phyloP scores from a whole-genome alignment of 768 basidiomycete species.

The Antrodiella citrinella region DNA sequence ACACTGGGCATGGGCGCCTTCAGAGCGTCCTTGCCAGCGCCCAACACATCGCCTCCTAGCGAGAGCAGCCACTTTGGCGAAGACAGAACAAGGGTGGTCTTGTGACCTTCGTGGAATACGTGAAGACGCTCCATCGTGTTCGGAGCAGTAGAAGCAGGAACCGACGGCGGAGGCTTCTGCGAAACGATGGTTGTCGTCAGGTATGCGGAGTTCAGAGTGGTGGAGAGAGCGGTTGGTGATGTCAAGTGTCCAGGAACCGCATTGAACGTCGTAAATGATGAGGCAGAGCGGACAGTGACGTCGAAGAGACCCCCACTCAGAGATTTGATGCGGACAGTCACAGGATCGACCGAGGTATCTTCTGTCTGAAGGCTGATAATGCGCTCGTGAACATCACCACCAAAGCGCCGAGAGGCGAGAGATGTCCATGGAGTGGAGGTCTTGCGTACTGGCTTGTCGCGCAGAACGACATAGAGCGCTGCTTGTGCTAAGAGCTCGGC shows the following conservation, averaged over 20 bases:
- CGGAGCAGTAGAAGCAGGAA: conserved; percentile 46
- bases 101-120: conserved; percentile 55
- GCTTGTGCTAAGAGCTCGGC: conserved; percentile 68
- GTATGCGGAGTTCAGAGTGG: conserved; percentile 43
- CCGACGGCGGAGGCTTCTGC: conserved; percentile 46
- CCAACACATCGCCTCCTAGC: conserved; percentile 50
- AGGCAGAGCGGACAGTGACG: conserved; percentile 36
- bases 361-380: conserved; percentile 56
- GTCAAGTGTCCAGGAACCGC: conserved; percentile 51
- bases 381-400: conserved; percentile 61
- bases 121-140: conserved; percentile 70
- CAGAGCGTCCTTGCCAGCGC: conserved; percentile 53
- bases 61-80: conserved; percentile 65
- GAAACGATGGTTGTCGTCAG: conserved; percentile 65
- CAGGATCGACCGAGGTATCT: conserved; percentile 27
- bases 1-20: conserved; percentile 91
- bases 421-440: conserved; percentile 51
- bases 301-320: conserved; percentile 27
- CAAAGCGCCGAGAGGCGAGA: conserved; percentile 70
- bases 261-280: conserved; percentile 27
- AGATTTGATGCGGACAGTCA: conserved; percentile 26
- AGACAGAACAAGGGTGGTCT: conserved; percentile 54
- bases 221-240: conserved; percentile 43
- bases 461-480: conserved; percentile 65
- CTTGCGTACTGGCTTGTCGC: conserved; percentile 37